phyloP scores from a whole-genome alignment of 352 stramenopile genomes.

The Pythium sukuiense region DNA sequence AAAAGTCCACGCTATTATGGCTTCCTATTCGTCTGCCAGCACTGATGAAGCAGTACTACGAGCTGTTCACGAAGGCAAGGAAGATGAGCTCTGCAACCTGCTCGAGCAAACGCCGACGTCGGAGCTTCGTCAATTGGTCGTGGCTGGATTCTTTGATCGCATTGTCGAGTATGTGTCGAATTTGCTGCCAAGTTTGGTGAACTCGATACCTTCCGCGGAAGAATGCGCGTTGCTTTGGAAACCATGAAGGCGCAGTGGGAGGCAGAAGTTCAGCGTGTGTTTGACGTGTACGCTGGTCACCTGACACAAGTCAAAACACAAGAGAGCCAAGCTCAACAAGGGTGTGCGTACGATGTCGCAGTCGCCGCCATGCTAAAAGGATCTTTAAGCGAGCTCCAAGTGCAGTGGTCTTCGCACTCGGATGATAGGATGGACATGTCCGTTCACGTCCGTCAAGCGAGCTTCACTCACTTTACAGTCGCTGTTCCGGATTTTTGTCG shows the following conservation, averaged over 20 bases:
- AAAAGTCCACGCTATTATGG: background rate
- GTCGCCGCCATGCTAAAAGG: too few relatives aligned
- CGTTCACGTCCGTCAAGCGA: background rate
- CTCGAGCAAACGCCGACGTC: background rate
- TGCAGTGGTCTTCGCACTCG: too few relatives aligned
- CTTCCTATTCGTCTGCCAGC: background rate
- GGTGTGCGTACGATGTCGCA: background rate
- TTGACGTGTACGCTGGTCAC: background rate
- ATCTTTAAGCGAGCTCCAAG: too few relatives aligned
- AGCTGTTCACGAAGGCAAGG: background rate
- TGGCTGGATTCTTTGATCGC: background rate
- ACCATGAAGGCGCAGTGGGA: background rate
- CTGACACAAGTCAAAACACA: background rate
- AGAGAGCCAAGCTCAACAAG: background rate
- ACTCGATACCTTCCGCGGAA: background rate
- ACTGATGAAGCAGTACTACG: background rate
- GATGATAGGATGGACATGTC: too few relatives aligned
- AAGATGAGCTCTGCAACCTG: background rate
- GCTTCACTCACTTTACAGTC: slow-evolving; percentile 32
- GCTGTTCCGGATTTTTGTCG: slow-evolving; percentile 37
- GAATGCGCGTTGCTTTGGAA: background rate
- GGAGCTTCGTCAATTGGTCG: background rate
- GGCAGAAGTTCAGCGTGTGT: background rate
- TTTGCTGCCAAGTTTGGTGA: background rate
- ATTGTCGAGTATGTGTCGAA: background rate